Evolutionary conservation across 441 rosid genomes (phyloP).

Genomic region (Aleurites moluccanus): DNA sequence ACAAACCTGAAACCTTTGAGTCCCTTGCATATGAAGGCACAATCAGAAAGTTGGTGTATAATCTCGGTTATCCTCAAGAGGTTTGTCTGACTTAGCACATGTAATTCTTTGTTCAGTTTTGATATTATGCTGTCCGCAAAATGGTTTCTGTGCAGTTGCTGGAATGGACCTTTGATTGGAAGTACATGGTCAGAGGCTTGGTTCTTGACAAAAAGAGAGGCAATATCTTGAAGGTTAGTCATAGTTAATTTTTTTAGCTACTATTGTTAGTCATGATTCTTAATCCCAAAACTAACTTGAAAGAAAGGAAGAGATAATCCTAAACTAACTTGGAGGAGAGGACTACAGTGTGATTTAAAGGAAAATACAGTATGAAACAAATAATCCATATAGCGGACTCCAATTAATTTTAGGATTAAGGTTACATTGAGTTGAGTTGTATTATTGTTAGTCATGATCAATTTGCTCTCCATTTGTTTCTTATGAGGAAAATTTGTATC

Average conservation of each 20-base stretch:
- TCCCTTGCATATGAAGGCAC: constrained; percentile 96
- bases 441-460: too few relatives aligned
- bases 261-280: too few relatives aligned
- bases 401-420: too few relatives aligned
- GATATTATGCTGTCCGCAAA: constrained; percentile 8
- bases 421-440: too few relatives aligned
- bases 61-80: constrained; percentile 90
- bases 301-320: too few relatives aligned
- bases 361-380: too few relatives aligned
- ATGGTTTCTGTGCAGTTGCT: constrained; percentile 52
- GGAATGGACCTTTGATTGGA: constrained; percentile 88
- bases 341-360: too few relatives aligned
- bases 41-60: constrained; percentile 73
- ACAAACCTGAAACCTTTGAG: constrained; percentile 94
- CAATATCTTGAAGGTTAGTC: constrained; percentile 85
- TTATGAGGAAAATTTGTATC: constrained; percentile 7
- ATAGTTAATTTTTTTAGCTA: neutral
- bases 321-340: too few relatives aligned
- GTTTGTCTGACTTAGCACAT: constrained; percentile 43
- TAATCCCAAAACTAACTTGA: too few relatives aligned
- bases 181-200: constrained; percentile 96
- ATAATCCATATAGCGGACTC: too few relatives aligned
- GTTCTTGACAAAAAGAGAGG: constrained; percentile 98
- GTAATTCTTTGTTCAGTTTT: neutral
- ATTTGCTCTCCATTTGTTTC: neutral